A percentile compares a stretch with the other conserved stretches of the same genome.
These are phyloP conservation scores for Plasmodium ovale DNA, from an alignment of 169 alveolate genomes.

Conservation along the genomic window DNA sequence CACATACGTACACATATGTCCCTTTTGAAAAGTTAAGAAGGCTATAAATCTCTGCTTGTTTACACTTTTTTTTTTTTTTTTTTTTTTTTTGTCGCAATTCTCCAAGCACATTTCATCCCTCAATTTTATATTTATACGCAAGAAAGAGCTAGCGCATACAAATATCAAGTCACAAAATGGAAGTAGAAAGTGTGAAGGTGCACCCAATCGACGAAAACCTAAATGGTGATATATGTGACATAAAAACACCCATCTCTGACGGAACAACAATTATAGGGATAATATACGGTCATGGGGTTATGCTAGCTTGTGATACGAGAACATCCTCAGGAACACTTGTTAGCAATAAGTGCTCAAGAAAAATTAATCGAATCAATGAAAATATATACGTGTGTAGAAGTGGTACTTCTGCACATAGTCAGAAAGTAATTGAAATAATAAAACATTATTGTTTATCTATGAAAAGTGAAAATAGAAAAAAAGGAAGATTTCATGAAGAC, in stretches of 20 bases:
- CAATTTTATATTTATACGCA: no score
- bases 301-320: constrained; percentile 95
- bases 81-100: no score
- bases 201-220: not conserved
- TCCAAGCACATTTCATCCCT: no score
- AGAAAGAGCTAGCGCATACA: not conserved
- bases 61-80: no score
- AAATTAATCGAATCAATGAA: constrained; percentile 90
- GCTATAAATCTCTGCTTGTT: not conserved
- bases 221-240: constrained; percentile 14
- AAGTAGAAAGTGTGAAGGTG: constrained; percentile 23
- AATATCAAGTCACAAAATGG: constrained; percentile 1
- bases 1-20: no score
- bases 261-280: constrained; percentile 94
- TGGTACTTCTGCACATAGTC: constrained; percentile 97
- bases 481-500: constrained; percentile 84
- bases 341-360: constrained; percentile 93
- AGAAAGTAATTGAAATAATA: constrained; percentile 88
- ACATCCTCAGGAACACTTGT: constrained; percentile 94
- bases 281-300: constrained; percentile 92
- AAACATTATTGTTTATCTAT: constrained; percentile 87
- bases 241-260: constrained; percentile 78
- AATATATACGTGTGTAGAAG: constrained; percentile 93
- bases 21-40: not conserved
- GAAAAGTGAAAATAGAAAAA: constrained; percentile 87